These are phyloP conservation scores for Leccinum pellstonianum DNA, from an alignment of 768 basidiomycete species.

Conservation along the genomic window DNA sequence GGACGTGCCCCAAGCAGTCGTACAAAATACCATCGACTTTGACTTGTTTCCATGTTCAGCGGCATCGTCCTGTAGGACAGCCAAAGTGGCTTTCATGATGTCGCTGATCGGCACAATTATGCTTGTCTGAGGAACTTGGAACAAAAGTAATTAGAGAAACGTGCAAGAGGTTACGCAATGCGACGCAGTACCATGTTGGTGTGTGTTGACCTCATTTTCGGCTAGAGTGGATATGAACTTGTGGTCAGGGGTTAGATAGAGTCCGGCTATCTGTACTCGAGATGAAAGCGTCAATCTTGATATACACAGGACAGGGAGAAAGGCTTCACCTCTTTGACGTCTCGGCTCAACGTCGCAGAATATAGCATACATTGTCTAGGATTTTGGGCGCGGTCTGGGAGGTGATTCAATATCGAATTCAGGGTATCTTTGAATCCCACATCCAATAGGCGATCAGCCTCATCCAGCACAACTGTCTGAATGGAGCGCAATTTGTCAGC, in stretches of 20 bases:
- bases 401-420: constrained; percentile 53
- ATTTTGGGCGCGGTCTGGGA: constrained; percentile 46
- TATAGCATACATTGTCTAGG: constrained; percentile 68
- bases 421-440: constrained; percentile 70
- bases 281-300: neutral
- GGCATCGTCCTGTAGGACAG: constrained; percentile 39
- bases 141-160: neutral
- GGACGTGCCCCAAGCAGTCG: constrained; percentile 60
- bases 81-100: constrained; percentile 40
- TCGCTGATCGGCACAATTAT: constrained; percentile 42
- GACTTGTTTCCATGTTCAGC: constrained; percentile 29
- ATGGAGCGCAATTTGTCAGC: constrained; percentile 37
- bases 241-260: constrained; percentile 29
- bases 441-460: constrained; percentile 74
- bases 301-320: neutral
- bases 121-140: constrained; percentile 47
- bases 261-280: constrained; percentile 23
- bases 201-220: constrained; percentile 57
- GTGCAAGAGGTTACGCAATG: neutral
- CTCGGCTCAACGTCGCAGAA: constrained; percentile 73
- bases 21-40: constrained; percentile 61
- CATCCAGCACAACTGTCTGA: constrained; percentile 59
- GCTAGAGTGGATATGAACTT: constrained; percentile 58
- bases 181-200: constrained; percentile 49
- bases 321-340: constrained; percentile 50